phyloP scores from a whole-genome alignment of 169 alveolate genomes.

The Plasmodium gallinaceum region DNA sequence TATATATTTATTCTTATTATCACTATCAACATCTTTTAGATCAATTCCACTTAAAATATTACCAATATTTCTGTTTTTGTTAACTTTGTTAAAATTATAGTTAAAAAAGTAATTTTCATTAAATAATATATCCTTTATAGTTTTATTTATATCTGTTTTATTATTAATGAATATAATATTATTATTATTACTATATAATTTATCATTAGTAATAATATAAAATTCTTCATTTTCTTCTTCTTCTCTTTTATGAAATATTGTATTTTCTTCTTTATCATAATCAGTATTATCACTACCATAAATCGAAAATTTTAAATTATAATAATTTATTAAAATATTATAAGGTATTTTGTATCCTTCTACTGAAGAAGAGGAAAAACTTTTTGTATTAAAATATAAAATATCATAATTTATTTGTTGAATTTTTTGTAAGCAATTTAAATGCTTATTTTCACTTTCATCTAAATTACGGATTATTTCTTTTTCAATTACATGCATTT shows the following conservation, averaged over 20 bases:
- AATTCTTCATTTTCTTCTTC: constrained; percentile 17
- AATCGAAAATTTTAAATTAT: constrained; percentile 16
- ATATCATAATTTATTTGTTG: constrained; percentile 61
- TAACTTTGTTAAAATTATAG: constrained; percentile 46
- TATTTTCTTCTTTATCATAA: background rate
- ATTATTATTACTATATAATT: background rate
- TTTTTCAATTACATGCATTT: constrained; percentile 35
- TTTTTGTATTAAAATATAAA: constrained; percentile 7
- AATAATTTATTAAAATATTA: constrained; percentile 31
- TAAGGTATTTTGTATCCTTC: constrained; percentile 31
- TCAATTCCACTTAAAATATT: constrained; percentile 7
- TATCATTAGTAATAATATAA: constrained; percentile 38
- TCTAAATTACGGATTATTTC: constrained; percentile 27
- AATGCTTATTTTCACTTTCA: constrained; percentile 57
- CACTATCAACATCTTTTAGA: constrained; percentile 9
- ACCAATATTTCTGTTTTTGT: constrained; percentile 17
- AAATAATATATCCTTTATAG: constrained; percentile 51
- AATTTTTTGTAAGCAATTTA: constrained; percentile 31
- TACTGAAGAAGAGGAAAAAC: background rate
- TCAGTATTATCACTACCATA: background rate
- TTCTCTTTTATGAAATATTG: background rate
- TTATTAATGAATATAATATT: constrained; percentile 9
- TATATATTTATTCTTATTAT: background rate
- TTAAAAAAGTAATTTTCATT: constrained; percentile 73
- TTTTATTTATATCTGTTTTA: constrained; percentile 5